phyloP scores from a whole-genome alignment of 352 stramenopile genomes.

The Globisporangium alternatum region DNA sequence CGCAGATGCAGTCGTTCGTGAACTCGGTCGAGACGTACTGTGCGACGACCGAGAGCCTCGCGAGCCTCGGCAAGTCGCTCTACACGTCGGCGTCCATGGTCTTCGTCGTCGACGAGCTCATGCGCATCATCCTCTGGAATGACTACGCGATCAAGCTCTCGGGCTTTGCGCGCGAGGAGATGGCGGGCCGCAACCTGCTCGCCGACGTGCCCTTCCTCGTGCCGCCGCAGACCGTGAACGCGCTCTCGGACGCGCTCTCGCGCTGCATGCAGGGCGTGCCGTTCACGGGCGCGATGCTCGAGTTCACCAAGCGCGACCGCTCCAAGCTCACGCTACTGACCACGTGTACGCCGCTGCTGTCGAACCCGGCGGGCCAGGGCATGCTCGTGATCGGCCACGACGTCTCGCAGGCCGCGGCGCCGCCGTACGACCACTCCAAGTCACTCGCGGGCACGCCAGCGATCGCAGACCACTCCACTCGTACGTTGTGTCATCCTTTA shows the following conservation, averaged over 20 bases:
- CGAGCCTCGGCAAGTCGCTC: conserved; percentile 78
- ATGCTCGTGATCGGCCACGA: conserved; percentile 85
- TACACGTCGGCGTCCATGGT: conserved; percentile 74
- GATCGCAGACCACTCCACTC: conserved; percentile 42
- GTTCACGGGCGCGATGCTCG: conserved; percentile 50
- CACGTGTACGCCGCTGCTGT: conserved; percentile 68
- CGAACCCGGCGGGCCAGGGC: conserved; percentile 67
- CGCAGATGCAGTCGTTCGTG: conserved; percentile 74
- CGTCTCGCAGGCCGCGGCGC: conserved; percentile 42
- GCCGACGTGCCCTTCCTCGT: conserved; percentile 74
- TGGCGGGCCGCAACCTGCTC: conserved; percentile 69
- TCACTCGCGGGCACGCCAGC: conserved; percentile 51
- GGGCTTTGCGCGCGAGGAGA: conserved; percentile 78
- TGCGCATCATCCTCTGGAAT: conserved; percentile 88
- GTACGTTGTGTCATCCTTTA: conserved; percentile 27
- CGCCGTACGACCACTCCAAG: conserved; percentile 42
- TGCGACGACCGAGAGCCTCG: conserved; percentile 69
- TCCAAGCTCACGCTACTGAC: conserved; percentile 61
- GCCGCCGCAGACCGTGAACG: conserved; percentile 42
- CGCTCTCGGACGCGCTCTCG: conserved; percentile 55
- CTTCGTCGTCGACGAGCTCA: conserved; percentile 81
- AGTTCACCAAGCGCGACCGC: conserved; percentile 58
- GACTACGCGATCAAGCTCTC: conserved; percentile 68
- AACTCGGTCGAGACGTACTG: conserved; percentile 71
- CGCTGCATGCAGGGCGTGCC: conserved; percentile 56